Percentiles rank a stretch among this genome's conserved stretches.
phyloP scores from a whole-genome alignment of 176 grass and related monocot genomes.

The Oryza australiensis region DNA sequence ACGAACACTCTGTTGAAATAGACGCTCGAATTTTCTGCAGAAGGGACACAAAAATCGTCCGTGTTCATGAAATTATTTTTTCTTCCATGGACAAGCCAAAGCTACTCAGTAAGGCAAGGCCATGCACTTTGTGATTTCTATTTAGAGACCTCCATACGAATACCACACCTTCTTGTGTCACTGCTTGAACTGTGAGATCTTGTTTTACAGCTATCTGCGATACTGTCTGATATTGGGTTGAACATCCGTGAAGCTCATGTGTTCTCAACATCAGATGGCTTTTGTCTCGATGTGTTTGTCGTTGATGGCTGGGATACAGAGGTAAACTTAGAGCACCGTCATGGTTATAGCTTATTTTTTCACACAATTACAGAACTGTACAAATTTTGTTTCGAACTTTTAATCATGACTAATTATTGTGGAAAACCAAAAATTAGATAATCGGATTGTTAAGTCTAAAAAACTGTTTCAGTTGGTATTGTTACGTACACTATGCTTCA shows the following conservation, averaged over 20 bases:
- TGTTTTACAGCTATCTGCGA: slow-evolving; percentile 68
- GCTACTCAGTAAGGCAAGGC: slow-evolving; percentile 68
- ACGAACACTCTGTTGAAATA: background rate
- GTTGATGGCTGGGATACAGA: slow-evolving; percentile 86
- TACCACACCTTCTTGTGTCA: slow-evolving; percentile 11
- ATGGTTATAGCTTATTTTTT: background rate
- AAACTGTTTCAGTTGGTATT: background rate
- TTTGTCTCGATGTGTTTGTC: slow-evolving; percentile 94
- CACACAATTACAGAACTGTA: background rate
- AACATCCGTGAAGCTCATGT: slow-evolving; percentile 99
- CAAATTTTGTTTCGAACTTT: background rate
- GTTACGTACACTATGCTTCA: slow-evolving; percentile 4
- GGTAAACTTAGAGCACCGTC: slow-evolving; percentile 43
- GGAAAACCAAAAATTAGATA: background rate
- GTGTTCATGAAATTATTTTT: slow-evolving; percentile 93
- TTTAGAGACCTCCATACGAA: background rate
- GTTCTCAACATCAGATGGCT: slow-evolving; percentile 94
- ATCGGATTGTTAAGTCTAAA: no score
- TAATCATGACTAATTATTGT: background rate
- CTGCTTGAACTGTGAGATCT: slow-evolving; percentile 15
- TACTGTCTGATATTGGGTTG: slow-evolving; percentile 76
- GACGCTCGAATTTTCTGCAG: slow-evolving; percentile 44
- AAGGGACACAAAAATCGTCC: slow-evolving; percentile 37
- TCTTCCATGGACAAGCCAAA: slow-evolving; percentile 89
- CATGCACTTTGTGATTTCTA: background rate